Evolutionary conservation across 2,329 filamentous ascomycete genomes (phyloP).

Genomic region (Phyllachora maydis): DNA sequence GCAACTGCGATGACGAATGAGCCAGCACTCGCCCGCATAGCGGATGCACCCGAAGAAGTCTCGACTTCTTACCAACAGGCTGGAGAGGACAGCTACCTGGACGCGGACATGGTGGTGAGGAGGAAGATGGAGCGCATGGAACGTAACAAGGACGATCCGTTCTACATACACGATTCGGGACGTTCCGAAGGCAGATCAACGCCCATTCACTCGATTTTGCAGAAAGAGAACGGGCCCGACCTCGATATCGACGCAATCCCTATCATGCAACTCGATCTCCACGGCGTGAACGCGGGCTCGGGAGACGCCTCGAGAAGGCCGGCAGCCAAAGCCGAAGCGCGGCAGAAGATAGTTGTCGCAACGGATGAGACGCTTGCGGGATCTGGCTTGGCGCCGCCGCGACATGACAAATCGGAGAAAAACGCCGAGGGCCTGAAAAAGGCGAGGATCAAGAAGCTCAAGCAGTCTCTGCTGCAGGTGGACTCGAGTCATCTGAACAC

Average conservation of each 20-base stretch:
- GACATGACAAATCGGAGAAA: constrained; percentile 32
- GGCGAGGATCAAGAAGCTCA: constrained; percentile 25
- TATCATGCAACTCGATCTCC: constrained; percentile 78
- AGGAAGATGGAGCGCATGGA: constrained; percentile 60
- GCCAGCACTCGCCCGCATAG: constrained; percentile 33
- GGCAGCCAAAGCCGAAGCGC: constrained; percentile 5
- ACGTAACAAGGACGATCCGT: constrained; percentile 80
- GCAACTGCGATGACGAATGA: constrained; percentile 26
- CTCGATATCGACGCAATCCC: constrained; percentile 90
- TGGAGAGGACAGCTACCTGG: constrained; percentile 43
- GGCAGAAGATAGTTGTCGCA: constrained; percentile 45
- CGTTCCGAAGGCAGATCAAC: constrained; percentile 35
- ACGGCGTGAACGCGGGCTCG: constrained; percentile 20
- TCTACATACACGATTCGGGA: constrained; percentile 47
- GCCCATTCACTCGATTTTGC: constrained; percentile 58
- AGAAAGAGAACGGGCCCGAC: constrained; percentile 52
- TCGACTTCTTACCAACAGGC: constrained; percentile 35
- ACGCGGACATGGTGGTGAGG: constrained; percentile 52
- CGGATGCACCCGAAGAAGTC: constrained; percentile 21
- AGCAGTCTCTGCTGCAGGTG: constrained; percentile 53
- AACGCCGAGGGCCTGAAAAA: constrained; percentile 26
- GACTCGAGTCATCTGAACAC: constrained; percentile 66
- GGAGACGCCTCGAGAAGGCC: too few species aligned
- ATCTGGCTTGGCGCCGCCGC: constrained; percentile 22
- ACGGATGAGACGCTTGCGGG: constrained; percentile 51